Evolutionary conservation across 441 rosid genomes (phyloP), one percentile per base, ranked within the genome.

Genomic region (Macaranga tanarius): DNA sequence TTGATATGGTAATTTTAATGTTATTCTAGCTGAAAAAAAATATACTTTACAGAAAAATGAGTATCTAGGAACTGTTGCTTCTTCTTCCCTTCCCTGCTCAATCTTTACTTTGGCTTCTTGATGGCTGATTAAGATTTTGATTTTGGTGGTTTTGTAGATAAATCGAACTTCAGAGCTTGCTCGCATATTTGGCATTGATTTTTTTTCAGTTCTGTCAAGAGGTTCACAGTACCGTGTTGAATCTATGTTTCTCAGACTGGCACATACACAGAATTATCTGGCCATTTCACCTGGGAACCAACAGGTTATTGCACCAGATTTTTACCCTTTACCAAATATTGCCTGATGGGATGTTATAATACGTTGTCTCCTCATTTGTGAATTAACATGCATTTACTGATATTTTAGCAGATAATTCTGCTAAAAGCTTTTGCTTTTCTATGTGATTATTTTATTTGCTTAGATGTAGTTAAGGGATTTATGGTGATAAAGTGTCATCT

Each of bases 221-320:
- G 99, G 99, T 75, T 96, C 99, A 25, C 97, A 96, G 64, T 96
- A 89, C 74, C 97, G 98, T 68, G 99, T 96, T 69, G 99, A 96
- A 84, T 96, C 98, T 65, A 96, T 96, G 99, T 76, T 96, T 80
- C 84, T 96, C 70, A 86, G 98, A 85, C 81, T 96, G 85, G 98
- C 99, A 67, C 98, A 90, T 75, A 82, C 98, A 17, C 97, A 96
- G 82, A 96, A 96, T 79, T 96, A 92, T 86, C 87, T 96, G 78
- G 97, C 96, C 77, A 82, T 96, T 79, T 96, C 98, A 80, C 98
- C 98, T 59, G 99, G 98, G 84, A 90, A 74, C 71, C 89, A 88
- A 75, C 99, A 96, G 98, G 98, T 96, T 69, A 50, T 69, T 56
- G 15, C 57, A 51, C 51, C 44, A 73, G 68, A 67, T n/a, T 70